phyloP scores from a whole-genome alignment of 1,284 basidiomycete species.

The Porogramme epimiltina region DNA sequence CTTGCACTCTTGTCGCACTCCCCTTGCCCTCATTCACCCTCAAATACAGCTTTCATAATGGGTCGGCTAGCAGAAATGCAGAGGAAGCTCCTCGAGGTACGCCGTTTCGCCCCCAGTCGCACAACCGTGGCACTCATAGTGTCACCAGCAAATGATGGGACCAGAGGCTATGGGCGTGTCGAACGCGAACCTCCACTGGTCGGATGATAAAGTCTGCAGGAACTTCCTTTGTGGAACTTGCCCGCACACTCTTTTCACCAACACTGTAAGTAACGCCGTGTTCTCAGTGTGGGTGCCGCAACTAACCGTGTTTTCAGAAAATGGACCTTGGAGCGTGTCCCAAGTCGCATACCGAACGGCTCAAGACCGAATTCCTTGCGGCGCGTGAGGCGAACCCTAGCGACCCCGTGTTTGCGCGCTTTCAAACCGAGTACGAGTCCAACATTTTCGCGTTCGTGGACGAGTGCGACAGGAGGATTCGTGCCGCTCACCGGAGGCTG shows the following conservation, averaged over 20 bases:
- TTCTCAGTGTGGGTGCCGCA: not conserved
- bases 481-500: conserved; percentile 89
- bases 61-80: conserved; percentile 90
- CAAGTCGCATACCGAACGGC: conserved; percentile 92
- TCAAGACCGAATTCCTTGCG: conserved; percentile 90
- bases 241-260: conserved; percentile 96
- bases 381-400: conserved; percentile 74
- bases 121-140: not conserved
- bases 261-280: conserved; percentile 76
- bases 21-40: too few species aligned
- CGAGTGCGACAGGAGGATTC: conserved; percentile 96
- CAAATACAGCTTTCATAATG: conserved; percentile 43
- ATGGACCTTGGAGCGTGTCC: conserved; percentile 99
- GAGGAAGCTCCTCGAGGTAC: conserved; percentile 87
- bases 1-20: too few species aligned
- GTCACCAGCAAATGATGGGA: conserved; percentile 95
- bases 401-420: conserved; percentile 80
- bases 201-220: conserved; percentile 98
- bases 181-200: conserved; percentile 92
- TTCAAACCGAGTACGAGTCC: conserved; percentile 93
- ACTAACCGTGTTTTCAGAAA: conserved; percentile 64
- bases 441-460: conserved; percentile 97
- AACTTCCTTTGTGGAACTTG: conserved; percentile 99
- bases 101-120: not conserved
- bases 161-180: conserved; percentile 96